Evolutionary conservation across 2,329 filamentous ascomycete genomes (phyloP).

Genomic region (Pseudopyrenochaeta lycopersici): DNA sequence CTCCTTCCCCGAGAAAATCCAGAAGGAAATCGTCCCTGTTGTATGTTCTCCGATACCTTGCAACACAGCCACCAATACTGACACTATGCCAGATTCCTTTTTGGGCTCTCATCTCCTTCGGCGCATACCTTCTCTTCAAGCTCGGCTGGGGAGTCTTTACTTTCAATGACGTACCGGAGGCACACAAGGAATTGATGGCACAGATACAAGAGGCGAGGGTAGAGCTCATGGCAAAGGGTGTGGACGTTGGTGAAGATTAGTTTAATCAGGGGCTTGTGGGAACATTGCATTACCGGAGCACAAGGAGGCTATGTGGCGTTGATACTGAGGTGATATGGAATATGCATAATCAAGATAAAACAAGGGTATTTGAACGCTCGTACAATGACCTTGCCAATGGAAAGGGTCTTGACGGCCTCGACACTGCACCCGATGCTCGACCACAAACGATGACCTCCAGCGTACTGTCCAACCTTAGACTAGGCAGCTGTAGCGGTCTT

Average conservation of each 20-base stretch:
- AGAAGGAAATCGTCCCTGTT: constrained; percentile 86
- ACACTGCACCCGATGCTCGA: no score
- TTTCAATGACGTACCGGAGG: constrained; percentile 94
- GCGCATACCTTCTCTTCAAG: constrained; percentile 89
- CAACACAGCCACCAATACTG: constrained; percentile 5
- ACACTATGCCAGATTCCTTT: constrained; percentile 75
- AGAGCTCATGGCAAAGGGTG: constrained; percentile 77
- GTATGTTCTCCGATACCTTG: constrained; percentile 65
- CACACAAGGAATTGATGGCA: constrained; percentile 85
- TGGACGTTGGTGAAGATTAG: constrained; percentile 74
- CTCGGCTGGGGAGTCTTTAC: constrained; percentile 93
- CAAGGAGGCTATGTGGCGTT: constrained; percentile 2
- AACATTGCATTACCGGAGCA: constrained; percentile 11
- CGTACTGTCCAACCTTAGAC: not conserved
- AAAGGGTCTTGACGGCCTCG: no score
- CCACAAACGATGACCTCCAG: constrained; percentile 2
- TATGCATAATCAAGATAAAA: constrained; percentile 6
- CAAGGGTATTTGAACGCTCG: constrained; percentile 17
- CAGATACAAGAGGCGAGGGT: constrained; percentile 81
- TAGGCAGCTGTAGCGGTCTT: constrained; percentile 46
- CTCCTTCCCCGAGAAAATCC: constrained; percentile 78
- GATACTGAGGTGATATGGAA: not conserved
- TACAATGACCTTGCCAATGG: no score
- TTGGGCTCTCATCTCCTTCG: constrained; percentile 90
- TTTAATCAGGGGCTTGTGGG: not conserved